Evolutionary conservation across 1,284 basidiomycete species (phyloP).

Genomic region (Rhodotorula sp.): DNA sequence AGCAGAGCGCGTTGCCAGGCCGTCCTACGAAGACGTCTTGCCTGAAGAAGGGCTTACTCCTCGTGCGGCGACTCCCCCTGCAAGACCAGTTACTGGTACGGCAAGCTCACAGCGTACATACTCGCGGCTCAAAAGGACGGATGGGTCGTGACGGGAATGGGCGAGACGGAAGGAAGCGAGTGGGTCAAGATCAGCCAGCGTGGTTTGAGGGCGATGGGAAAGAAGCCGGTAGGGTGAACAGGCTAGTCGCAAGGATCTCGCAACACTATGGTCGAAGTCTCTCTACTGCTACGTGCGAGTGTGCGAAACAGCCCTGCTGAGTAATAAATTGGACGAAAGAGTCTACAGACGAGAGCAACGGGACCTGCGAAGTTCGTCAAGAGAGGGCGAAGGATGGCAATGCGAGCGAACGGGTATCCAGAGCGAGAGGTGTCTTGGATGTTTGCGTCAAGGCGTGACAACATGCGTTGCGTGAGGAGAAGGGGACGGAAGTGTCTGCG

Average conservation of each 20-base stretch:
- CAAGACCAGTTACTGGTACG: too few species aligned
- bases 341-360: neutral
- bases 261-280: too few species aligned
- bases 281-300: neutral
- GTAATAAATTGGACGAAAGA: neutral
- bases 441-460: neutral
- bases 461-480: neutral
- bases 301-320: neutral
- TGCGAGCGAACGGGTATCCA: neutral
- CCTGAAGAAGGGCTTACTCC: too few species aligned
- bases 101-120: conserved; percentile 1
- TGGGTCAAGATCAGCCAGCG: conserved; percentile 16
- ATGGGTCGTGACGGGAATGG: conserved; percentile 10
- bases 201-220: conserved; percentile 11
- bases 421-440: neutral
- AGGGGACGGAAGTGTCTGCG: neutral
- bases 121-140: conserved; percentile 5
- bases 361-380: too few species aligned
- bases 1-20: too few species aligned
- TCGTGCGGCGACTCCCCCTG: too few species aligned
- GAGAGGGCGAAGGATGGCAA: neutral
- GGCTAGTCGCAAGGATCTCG: neutral
- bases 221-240: neutral
- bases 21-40: too few species aligned
- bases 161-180: conserved; percentile 6